Evolutionary conservation across 2,329 filamentous ascomycete genomes (phyloP).

Genomic region (Ceratocystis alfenasii): DNA sequence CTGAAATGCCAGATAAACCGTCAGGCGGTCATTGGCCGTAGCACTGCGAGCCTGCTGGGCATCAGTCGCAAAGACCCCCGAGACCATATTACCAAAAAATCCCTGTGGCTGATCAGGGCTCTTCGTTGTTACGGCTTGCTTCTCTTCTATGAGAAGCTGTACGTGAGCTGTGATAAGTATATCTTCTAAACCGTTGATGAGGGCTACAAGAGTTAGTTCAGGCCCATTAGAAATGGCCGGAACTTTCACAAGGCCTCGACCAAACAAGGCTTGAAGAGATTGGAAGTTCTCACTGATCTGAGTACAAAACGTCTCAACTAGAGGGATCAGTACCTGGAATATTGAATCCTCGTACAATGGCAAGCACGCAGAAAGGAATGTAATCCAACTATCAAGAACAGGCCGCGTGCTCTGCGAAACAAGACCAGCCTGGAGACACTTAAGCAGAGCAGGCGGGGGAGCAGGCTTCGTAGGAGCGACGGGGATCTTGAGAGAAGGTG

Average conservation of each 20-base stretch:
- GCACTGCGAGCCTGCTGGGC: conserved; percentile 62
- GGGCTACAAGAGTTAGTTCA: conserved; percentile 65
- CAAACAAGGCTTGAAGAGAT: conserved; percentile 55
- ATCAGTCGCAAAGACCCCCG: conserved; percentile 76
- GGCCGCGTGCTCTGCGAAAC: conserved; percentile 59
- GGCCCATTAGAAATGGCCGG: conserved; percentile 30
- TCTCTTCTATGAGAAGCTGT: conserved; percentile 64
- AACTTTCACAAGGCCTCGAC: conserved; percentile 27
- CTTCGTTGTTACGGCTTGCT: conserved; percentile 55
- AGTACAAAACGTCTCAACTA: conserved; percentile 78
- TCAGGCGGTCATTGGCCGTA: conserved; percentile 86
- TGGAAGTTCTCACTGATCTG: conserved; percentile 64
- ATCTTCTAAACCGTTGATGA: conserved; percentile 88
- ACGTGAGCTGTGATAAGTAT: conserved; percentile 80
- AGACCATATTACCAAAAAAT: conserved; percentile 91
- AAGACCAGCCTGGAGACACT: conserved; percentile 72
- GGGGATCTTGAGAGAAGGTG: conserved; percentile 5
- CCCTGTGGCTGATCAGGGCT: conserved; percentile 72
- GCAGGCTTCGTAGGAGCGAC: conserved; percentile 29
- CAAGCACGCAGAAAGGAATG: conserved; percentile 70
- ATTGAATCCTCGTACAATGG: conserved; percentile 74
- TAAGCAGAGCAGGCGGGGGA: conserved; percentile 61
- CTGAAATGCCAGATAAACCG: conserved; percentile 90
- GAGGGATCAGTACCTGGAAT: conserved; percentile 78
- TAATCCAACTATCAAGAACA: conserved; percentile 83